phyloP scores from a whole-genome alignment of 495 filamentous ascomycete genomes.

The Penicillium maclennaniae region DNA sequence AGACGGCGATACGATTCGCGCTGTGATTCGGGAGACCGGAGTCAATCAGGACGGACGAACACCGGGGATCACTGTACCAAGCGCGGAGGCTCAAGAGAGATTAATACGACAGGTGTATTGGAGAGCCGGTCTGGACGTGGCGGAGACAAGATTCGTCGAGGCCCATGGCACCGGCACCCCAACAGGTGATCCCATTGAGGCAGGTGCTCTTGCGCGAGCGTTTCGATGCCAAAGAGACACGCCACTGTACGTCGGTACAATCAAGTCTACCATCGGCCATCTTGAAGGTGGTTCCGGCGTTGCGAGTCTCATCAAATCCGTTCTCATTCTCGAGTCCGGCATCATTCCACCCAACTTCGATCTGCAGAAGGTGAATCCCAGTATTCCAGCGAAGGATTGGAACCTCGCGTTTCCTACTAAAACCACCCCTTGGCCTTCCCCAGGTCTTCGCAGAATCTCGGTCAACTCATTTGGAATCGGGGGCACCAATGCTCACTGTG shows the following conservation, averaged over 20 bases:
- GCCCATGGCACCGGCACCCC: conserved; percentile 49
- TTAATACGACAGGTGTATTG: conserved; percentile 43
- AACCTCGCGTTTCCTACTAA: conserved; percentile 15
- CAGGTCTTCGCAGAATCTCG: conserved; percentile 46
- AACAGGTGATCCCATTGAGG: conserved; percentile 50
- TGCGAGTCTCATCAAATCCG: conserved; percentile 38
- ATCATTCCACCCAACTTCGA: conserved; percentile 34
- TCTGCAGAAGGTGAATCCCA: conserved; percentile 34
- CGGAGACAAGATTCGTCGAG: conserved; percentile 41
- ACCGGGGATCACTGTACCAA: conserved; percentile 40
- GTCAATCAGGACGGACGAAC: conserved; percentile 53
- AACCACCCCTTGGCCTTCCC: conserved; percentile 15
- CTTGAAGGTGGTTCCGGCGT: conserved; percentile 45
- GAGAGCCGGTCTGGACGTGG: conserved; percentile 30
- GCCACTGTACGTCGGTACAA: conserved; percentile 29
- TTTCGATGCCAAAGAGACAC: conserved; percentile 19
- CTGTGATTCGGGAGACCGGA: conserved; percentile 30
- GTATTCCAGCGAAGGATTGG: conserved; percentile 15
- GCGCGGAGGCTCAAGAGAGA: conserved; percentile 30
- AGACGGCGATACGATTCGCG: conserved; percentile 44
- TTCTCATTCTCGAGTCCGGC: conserved; percentile 37
- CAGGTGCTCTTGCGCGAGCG: conserved; percentile 42
- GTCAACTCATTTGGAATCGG: conserved; percentile 61
- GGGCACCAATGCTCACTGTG: conserved; percentile 59
- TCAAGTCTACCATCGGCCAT: conserved; percentile 46